phyloP scores from a whole-genome alignment of 139 green algal species.

The Chlorella sp. region DNA sequence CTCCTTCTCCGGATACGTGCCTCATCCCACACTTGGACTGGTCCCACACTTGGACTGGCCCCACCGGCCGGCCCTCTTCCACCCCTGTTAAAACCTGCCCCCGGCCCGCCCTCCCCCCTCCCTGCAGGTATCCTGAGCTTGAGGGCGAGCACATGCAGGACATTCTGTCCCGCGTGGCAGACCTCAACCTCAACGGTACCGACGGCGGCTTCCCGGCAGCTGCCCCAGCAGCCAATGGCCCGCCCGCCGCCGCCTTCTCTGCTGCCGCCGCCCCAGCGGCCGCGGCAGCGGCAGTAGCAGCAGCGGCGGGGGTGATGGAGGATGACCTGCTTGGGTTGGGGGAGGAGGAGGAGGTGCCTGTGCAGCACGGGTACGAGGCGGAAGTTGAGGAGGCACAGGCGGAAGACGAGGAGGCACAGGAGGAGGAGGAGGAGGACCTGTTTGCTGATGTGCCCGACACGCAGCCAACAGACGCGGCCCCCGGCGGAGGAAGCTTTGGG shows the following conservation, averaged over 20 bases:
- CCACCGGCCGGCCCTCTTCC: background rate
- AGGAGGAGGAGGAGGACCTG: constrained; percentile 2
- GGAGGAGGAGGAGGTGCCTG: constrained; percentile 7
- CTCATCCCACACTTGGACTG: background rate
- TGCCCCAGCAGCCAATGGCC: background rate
- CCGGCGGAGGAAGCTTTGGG: background rate
- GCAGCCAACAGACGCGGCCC: background rate
- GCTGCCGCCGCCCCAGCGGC: background rate
- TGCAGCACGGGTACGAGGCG: background rate
- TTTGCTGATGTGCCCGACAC: background rate
- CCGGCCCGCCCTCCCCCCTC: background rate
- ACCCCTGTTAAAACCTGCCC: background rate
- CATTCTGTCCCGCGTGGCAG: constrained; percentile 4
- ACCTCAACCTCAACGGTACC: constrained; percentile 17
- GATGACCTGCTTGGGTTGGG: background rate
- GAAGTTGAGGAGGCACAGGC: background rate
- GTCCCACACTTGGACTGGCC: background rate
- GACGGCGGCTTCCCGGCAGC: background rate
- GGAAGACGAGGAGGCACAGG: background rate
- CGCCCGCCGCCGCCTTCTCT: background rate
- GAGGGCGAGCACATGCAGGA: constrained; percentile 29
- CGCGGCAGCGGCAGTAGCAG: background rate
- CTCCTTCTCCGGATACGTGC: too few species aligned
- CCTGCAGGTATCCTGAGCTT: constrained; percentile 22
- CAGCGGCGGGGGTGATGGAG: background rate